Conservation (phyloP, 331 rosid species). For the Saraca asoca region DNA sequence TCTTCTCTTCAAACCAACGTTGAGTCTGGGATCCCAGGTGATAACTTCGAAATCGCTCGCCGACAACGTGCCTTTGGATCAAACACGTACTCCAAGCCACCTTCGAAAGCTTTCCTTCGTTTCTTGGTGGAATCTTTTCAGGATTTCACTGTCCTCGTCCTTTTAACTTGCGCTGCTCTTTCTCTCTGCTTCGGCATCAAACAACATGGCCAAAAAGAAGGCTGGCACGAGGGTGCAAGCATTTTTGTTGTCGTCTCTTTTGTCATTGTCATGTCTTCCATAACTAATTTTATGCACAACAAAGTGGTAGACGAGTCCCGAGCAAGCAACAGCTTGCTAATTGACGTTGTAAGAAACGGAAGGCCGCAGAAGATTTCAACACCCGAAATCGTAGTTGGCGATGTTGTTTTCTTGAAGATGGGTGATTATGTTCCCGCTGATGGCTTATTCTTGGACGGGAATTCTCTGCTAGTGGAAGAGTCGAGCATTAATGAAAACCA, state of each 20-base stretch:
- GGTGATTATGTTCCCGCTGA: slow-evolving; percentile 92
- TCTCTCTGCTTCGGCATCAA: slow-evolving; percentile 84
- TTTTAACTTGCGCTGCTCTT: slow-evolving; percentile 71
- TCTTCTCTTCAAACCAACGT: too few relatives aligned
- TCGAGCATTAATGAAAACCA: slow-evolving; percentile 71
- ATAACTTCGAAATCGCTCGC: too few relatives aligned
- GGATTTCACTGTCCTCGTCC: slow-evolving; percentile 72
- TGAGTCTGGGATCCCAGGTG: too few relatives aligned
- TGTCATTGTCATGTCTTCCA: slow-evolving; percentile 66
- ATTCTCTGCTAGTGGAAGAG: slow-evolving; percentile 74
- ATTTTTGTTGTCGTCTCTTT: slow-evolving; percentile 70
- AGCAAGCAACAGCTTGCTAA: slow-evolving; percentile 64
- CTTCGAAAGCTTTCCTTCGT: too few relatives aligned
- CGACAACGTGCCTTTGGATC: too few relatives aligned
- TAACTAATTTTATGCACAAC: slow-evolving; percentile 83
- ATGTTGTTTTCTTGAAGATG: slow-evolving; percentile 54
- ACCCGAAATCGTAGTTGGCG: slow-evolving; percentile 74
- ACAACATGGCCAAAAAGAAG: slow-evolving; percentile 64
- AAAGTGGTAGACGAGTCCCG: slow-evolving; percentile 66
- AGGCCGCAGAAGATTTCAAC: slow-evolving; percentile 64
- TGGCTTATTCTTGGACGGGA: slow-evolving; percentile 69
- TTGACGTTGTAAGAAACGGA: slow-evolving; percentile 60
- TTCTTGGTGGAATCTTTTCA: too few relatives aligned
- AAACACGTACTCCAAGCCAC: too few relatives aligned
- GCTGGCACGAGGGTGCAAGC: slow-evolving; percentile 93